These are phyloP conservation scores for Durotheca rogersii DNA, from an alignment of 495 filamentous ascomycete species.

Conservation along the genomic window DNA sequence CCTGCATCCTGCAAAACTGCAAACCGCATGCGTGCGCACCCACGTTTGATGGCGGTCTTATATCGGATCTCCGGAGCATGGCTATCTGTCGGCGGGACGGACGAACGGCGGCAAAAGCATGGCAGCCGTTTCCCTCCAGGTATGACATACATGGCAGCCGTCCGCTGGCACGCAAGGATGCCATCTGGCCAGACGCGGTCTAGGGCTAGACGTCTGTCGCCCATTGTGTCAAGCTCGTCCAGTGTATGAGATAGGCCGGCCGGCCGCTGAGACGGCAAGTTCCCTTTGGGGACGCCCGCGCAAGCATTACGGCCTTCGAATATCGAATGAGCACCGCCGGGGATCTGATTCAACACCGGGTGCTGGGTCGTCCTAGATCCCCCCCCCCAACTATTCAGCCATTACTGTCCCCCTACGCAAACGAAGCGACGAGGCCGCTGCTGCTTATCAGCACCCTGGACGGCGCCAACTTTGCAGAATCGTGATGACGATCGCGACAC, in stretches of 20 bases:
- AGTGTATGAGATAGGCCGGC: no score
- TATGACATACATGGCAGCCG: slow-evolving; percentile 21
- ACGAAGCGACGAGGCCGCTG: no score
- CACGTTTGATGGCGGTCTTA: slow-evolving; percentile 17
- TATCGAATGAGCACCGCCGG: no score
- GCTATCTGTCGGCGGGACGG: slow-evolving; percentile 18
- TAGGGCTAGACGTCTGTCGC: background rate
- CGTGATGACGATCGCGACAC: background rate
- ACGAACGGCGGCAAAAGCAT: slow-evolving; percentile 22
- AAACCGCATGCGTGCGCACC: slow-evolving; percentile 9
- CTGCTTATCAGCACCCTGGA: no score
- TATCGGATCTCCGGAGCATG: slow-evolving; percentile 13
- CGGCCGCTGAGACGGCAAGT: no score
- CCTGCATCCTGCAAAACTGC: slow-evolving; percentile 16
- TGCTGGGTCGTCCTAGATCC: no score
- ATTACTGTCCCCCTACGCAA: no score
- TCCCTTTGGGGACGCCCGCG: no score
- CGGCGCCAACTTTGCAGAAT: background rate
- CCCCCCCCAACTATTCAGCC: no score
- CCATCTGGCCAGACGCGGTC: slow-evolving; percentile 3
- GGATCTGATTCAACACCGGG: no score
- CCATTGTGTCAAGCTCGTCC: no score
- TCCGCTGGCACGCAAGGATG: slow-evolving; percentile 13
- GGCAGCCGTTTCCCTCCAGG: slow-evolving; percentile 13
- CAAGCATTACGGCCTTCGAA: no score